Evolutionary conservation across 2,329 filamentous ascomycete species (phyloP).

Genomic region (Leptosphaerulina australis): DNA sequence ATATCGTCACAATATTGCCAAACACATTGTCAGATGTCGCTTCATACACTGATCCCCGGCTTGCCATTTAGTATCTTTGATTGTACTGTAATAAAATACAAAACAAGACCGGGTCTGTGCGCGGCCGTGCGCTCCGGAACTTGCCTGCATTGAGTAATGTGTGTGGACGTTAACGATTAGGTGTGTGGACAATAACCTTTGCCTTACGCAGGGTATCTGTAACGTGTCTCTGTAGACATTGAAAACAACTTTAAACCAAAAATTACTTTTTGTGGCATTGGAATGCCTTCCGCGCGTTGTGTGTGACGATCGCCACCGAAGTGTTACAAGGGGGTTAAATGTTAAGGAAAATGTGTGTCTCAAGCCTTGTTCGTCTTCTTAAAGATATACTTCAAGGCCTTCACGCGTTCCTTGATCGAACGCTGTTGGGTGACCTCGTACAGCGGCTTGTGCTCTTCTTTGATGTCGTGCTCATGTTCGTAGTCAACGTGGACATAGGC

Average conservation of each 20-base stretch:
- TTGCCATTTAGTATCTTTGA: no score
- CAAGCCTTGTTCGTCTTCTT: slow-evolving; percentile 22
- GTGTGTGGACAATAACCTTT: no score
- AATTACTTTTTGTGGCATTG: slow-evolving; percentile 4
- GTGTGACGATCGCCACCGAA: neutral
- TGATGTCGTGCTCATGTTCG: slow-evolving; percentile 47
- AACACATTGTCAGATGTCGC: no score
- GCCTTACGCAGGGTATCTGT: slow-evolving; percentile 14
- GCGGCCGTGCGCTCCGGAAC: no score
- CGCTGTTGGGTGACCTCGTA: slow-evolving; percentile 43
- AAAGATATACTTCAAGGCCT: slow-evolving; percentile 33
- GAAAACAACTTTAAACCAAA: slow-evolving; percentile 2
- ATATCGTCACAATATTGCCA: no score
- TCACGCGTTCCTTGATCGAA: slow-evolving; percentile 43
- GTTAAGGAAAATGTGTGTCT: neutral
- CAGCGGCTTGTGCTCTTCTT: slow-evolving; percentile 50
- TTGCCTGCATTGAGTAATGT: no score
- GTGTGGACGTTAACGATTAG: no score
- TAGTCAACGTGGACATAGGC: slow-evolving; percentile 61
- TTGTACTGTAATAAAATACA: no score
- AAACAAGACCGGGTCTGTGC: no score
- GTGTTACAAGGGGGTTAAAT: neutral
- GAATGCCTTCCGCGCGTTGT: slow-evolving; percentile 2
- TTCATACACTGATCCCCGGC: no score
- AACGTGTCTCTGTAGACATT: neutral